phyloP scores from a whole-genome alignment of 148 eudicot genomes.

The Cornus controversa region DNA sequence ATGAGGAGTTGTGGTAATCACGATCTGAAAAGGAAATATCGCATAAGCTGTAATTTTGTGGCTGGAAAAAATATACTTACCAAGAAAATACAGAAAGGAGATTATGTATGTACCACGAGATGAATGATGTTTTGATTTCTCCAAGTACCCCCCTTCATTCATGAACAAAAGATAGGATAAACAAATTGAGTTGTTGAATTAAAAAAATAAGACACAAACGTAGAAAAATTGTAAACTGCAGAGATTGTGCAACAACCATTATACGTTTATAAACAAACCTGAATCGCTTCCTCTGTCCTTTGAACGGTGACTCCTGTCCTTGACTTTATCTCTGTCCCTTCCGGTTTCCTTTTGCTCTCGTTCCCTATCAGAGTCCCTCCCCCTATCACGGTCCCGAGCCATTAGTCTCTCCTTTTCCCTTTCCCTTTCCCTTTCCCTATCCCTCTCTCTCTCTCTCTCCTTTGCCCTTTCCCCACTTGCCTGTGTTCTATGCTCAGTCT shows the following conservation, averaged over 20 bases:
- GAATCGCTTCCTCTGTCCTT: constrained; percentile 69
- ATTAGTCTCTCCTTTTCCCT: constrained; percentile 49
- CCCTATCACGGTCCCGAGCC: constrained; percentile 67
- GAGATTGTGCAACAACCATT: background rate
- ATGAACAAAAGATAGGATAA: constrained; percentile 2
- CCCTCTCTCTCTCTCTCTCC: too few species aligned
- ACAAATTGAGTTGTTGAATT: background rate
- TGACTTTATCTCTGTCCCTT: constrained; percentile 64
- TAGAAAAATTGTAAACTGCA: background rate
- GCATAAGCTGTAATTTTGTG: constrained; percentile 3
- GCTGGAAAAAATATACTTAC: background rate
- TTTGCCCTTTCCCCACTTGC: constrained; percentile 56
- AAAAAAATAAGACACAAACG: too few species aligned
- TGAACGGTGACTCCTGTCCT: constrained; percentile 52
- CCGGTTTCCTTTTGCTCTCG: constrained; percentile 67
- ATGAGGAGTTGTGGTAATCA: constrained; percentile 44
- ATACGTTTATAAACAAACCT: constrained; percentile 31
- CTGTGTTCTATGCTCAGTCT: constrained; percentile 51
- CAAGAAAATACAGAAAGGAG: background rate
- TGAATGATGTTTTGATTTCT: constrained; percentile 67
- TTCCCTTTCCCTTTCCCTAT: constrained; percentile 54
- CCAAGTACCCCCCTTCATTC: constrained; percentile 57
- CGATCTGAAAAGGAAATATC: constrained; percentile 50
- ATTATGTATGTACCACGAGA: constrained; percentile 57
- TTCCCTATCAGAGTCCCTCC: constrained; percentile 82